Conservation (phyloP, 192 early-diverging fungal genomes). For the Powellomyces hirtus region DNA sequence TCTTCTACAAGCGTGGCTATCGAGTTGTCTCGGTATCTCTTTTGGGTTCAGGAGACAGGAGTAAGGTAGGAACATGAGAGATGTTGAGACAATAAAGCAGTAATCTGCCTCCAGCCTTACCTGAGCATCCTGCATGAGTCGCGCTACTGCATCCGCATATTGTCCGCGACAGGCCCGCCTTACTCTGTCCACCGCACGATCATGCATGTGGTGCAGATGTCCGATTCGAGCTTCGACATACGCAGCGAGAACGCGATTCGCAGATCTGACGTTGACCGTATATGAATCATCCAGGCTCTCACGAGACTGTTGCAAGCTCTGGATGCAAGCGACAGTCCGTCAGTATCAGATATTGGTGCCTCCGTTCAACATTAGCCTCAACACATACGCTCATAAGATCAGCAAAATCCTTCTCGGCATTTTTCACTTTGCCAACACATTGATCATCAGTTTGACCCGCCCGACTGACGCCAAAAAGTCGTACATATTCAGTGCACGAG, state of each 20-base stretch:
- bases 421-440: background rate
- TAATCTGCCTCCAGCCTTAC: too few species aligned
- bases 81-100: too few species aligned
- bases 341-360: too few species aligned
- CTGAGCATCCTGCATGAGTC: background rate
- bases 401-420: background rate
- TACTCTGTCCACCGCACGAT: background rate
- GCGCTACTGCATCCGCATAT: background rate
- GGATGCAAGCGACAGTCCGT: background rate
- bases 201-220: background rate
- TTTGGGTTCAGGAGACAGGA: too few species aligned
- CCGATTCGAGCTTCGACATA: background rate
- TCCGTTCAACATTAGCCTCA: too few species aligned
- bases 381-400: background rate
- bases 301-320: background rate
- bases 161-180: background rate
- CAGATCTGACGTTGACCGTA: background rate
- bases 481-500: background rate
- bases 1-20: background rate
- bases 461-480: conserved; percentile 1
- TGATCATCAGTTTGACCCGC: background rate
- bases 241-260: background rate
- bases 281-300: background rate
- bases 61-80: too few species aligned
- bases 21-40: background rate